Evolutionary conservation across 78 protist species (phyloP).

Genomic region (Dictyostelium purpureum): DNA sequence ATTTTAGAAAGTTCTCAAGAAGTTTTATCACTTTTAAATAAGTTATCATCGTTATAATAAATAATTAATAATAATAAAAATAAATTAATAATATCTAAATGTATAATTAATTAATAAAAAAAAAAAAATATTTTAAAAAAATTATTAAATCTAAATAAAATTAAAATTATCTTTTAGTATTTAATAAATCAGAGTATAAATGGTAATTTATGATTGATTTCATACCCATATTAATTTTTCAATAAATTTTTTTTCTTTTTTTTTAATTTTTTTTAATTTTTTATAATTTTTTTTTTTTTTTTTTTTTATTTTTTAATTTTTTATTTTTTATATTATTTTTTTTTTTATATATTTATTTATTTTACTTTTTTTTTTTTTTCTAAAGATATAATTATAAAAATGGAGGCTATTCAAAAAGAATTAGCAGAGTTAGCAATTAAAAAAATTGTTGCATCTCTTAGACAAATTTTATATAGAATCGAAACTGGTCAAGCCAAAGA

Average conservation of each 20-base stretch:
- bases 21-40: conserved; percentile 5
- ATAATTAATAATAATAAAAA: background rate
- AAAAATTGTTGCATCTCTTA: background rate
- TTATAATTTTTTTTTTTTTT: background rate
- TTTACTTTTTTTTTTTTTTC: too few species aligned
- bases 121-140: background rate
- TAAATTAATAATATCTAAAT: too few species aligned
- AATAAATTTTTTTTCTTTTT: conserved; percentile 12
- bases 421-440: background rate
- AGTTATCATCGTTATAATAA: conserved; percentile 7
- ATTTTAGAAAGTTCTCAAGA: background rate
- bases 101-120: too few species aligned
- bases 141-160: background rate
- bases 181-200: too few species aligned
- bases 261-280: background rate
- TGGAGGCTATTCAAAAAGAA: background rate
- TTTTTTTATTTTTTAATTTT: background rate
- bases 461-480: conserved; percentile 6
- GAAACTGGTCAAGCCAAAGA: conserved; percentile 24
- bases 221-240: too few species aligned
- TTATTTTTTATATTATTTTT: background rate
- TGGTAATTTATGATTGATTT: too few species aligned
- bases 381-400: background rate
- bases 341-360: background rate
- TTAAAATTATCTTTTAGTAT: background rate